These are phyloP conservation scores for Castanopsis chinensis DNA, from an alignment of 306 rosid genomes.

Conservation along the genomic window DNA sequence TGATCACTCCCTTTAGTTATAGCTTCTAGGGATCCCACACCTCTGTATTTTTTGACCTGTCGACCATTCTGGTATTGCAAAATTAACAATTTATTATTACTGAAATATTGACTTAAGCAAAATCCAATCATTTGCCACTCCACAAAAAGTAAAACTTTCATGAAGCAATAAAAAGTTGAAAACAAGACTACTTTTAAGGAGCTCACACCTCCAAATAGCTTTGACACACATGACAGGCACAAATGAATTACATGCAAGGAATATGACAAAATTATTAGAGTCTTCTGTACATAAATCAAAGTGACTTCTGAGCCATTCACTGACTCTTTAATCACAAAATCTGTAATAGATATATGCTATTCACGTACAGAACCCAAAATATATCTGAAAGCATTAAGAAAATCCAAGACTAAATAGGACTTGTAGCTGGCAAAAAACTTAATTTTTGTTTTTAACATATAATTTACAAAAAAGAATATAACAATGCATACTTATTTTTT, in stretches of 20 bases:
- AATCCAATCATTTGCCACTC: background rate
- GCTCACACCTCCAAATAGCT: background rate
- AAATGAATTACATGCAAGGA: background rate
- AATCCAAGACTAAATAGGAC: too few relatives aligned
- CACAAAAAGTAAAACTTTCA: background rate
- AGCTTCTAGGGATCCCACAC: slow-evolving; percentile 98
- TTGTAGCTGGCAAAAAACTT: too few relatives aligned
- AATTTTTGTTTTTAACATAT: too few relatives aligned
- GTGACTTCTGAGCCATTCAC: too few relatives aligned
- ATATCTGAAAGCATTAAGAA: background rate
- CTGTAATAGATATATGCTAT: too few relatives aligned
- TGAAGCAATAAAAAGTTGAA: background rate
- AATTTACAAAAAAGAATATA: background rate
- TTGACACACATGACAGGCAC: background rate
- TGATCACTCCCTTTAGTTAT: slow-evolving; percentile 78
- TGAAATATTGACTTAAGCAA: slow-evolving; percentile 8
- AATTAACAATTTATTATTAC: slow-evolving; percentile 2
- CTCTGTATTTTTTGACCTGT: slow-evolving; percentile 73
- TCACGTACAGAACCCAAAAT: background rate
- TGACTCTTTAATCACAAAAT: too few relatives aligned
- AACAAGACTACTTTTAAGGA: background rate
- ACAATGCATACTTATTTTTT: background rate
- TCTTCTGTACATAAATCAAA: too few relatives aligned
- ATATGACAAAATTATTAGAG: background rate
- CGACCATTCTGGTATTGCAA: slow-evolving; percentile 60